phyloP scores from a whole-genome alignment of 805 yeast genomes.

The Candida chauliodis region DNA sequence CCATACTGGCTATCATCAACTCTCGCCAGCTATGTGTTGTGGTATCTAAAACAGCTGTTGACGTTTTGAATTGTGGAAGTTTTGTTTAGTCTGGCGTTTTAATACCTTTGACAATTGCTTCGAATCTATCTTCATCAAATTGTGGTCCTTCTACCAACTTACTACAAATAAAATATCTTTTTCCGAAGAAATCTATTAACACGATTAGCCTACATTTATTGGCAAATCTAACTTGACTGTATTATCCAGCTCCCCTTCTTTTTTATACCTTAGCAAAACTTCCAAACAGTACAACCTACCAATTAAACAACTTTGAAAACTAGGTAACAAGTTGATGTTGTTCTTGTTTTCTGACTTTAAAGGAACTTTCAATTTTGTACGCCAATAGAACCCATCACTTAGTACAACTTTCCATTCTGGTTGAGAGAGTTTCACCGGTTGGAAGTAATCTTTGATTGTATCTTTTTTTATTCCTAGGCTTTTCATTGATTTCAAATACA shows the following conservation, averaged over 20 bases:
- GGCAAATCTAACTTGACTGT: conserved; percentile 34
- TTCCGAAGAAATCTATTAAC: too few relatives aligned
- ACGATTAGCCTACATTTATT: conserved; percentile 31
- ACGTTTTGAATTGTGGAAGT: too few relatives aligned
- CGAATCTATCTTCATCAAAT: too few relatives aligned
- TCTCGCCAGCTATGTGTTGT: too few relatives aligned
- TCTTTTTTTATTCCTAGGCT: conserved; percentile 38
- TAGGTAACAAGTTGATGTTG: conserved; percentile 52
- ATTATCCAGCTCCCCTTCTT: conserved; percentile 31
- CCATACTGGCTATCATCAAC: too few relatives aligned
- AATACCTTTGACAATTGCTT: too few relatives aligned
- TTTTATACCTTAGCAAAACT: conserved; percentile 42
- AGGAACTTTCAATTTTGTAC: conserved; percentile 36
- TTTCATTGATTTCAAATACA: conserved; percentile 37
- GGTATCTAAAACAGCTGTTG: too few relatives aligned
- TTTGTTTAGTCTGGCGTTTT: too few relatives aligned
- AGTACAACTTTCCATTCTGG: conserved; percentile 24
- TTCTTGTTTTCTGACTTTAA: conserved; percentile 41
- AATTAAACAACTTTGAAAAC: conserved; percentile 61
- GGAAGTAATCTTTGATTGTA: conserved; percentile 34
- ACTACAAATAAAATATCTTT: too few relatives aligned
- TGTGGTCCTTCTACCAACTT: too few relatives aligned
- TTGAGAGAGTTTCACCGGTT: conserved; percentile 21
- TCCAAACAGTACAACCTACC: conserved; percentile 56
- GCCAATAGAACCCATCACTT: conserved; percentile 19